These are phyloP conservation scores for Penicillium cosmopolitanum DNA, from an alignment of 495 filamentous ascomycete genomes.

Conservation along the genomic window DNA sequence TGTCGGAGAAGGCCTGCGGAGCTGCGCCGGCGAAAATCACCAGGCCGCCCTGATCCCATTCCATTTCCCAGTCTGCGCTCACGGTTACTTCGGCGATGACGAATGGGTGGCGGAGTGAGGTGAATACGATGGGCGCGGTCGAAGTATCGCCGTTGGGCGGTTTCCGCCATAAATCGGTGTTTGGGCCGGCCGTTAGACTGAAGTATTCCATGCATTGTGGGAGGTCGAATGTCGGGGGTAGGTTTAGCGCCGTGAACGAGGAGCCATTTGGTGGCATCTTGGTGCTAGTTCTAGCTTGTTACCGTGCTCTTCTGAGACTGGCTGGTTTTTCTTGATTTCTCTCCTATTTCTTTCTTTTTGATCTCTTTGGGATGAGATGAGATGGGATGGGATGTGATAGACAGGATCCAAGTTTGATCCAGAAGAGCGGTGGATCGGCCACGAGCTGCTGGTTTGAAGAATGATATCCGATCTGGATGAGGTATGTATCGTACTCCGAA, in stretches of 20 bases:
- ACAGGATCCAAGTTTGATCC: not conserved
- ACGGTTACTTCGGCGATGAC: slow-evolving; percentile 63
- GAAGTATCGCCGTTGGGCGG: slow-evolving; percentile 58
- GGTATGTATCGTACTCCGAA: not conserved
- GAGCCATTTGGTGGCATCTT: slow-evolving; percentile 55
- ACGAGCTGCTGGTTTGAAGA: not conserved
- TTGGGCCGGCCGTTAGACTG: slow-evolving; percentile 57
- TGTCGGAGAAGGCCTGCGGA: slow-evolving; percentile 46
- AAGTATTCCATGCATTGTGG: slow-evolving; percentile 62
- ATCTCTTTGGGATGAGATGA: too few relatives aligned
- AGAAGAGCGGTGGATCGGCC: not conserved
- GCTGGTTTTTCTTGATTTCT: not conserved
- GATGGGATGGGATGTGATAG: not conserved
- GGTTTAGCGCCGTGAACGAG: slow-evolving; percentile 56
- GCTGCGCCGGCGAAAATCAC: slow-evolving; percentile 77
- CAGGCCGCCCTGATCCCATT: slow-evolving; percentile 71
- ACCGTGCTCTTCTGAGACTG: not conserved
- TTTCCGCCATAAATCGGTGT: slow-evolving; percentile 59
- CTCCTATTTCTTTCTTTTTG: not conserved
- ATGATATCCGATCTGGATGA: not conserved
- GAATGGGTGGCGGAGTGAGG: slow-evolving; percentile 55
- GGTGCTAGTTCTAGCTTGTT: not conserved
- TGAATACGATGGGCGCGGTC: slow-evolving; percentile 62
- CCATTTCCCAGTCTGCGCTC: slow-evolving; percentile 60
- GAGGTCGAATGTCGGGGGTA: slow-evolving; percentile 47